Evolutionary conservation across 305 asterid genomes (phyloP).

Genomic region (Fraxinus sp.): DNA sequence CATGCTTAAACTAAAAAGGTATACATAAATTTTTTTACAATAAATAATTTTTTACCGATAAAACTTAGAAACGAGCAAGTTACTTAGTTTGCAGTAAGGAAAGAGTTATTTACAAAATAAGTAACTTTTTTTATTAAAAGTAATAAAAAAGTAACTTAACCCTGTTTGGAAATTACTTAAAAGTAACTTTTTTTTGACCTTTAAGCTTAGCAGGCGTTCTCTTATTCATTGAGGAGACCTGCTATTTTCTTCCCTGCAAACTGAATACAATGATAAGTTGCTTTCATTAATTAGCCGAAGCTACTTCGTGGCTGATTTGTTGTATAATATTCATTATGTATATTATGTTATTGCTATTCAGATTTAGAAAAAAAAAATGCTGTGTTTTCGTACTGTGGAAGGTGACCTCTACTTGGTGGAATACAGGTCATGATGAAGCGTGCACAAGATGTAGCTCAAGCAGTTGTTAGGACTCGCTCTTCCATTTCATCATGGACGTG

Average conservation of each 20-base stretch:
- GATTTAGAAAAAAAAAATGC: neutral
- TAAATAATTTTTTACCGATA: neutral
- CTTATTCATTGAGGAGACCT: neutral
- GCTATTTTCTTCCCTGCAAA: neutral
- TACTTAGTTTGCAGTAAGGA: neutral
- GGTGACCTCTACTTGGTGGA: constrained; percentile 16
- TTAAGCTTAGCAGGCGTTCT: neutral
- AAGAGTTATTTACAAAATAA: neutral
- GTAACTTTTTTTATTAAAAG: neutral
- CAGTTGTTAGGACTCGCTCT: constrained; percentile 75
- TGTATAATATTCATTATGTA: neutral
- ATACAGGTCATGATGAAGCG: constrained; percentile 80
- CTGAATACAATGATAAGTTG: neutral
- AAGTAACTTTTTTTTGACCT: neutral
- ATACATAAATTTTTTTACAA: neutral
- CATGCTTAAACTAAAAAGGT: neutral
- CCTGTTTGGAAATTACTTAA: neutral
- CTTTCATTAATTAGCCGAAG: neutral
- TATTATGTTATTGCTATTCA: neutral
- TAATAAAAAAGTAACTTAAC: neutral
- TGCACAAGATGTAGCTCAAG: constrained; percentile 92
- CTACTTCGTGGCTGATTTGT: neutral
- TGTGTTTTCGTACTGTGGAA: neutral
- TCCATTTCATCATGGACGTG: constrained; percentile 82
- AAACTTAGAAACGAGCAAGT: neutral